These are phyloP conservation scores for Tricholoma bakamatsutake DNA, from an alignment of 768 basidiomycete genomes.

Conservation along the genomic window DNA sequence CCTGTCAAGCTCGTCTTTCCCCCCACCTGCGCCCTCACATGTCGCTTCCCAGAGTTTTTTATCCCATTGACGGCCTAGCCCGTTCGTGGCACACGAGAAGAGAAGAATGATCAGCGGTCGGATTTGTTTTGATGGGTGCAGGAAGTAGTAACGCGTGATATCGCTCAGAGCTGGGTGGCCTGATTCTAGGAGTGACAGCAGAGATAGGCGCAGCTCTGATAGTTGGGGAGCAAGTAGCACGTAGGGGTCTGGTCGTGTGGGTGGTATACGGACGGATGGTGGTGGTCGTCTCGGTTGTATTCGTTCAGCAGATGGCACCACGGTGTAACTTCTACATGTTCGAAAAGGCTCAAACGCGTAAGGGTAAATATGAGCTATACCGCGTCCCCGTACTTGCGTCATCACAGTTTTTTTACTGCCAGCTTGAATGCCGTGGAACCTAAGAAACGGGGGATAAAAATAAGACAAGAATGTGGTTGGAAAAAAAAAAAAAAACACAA, in stretches of 20 bases:
- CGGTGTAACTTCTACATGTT: conserved; percentile 7
- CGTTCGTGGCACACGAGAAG: conserved; percentile 86
- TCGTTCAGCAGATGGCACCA: not conserved
- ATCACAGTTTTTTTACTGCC: conserved; percentile 2
- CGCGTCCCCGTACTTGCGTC: conserved; percentile 14
- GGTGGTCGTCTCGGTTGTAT: not conserved
- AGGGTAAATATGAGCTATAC: conserved; percentile 5
- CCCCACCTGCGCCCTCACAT: conserved; percentile 42
- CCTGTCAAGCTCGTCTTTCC: conserved; percentile 56
- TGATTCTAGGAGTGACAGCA: conserved; percentile 73
- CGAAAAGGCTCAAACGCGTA: conserved; percentile 1
- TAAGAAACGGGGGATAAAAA: no score
- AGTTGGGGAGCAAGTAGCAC: conserved; percentile 64
- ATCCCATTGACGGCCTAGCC: conserved; percentile 62
- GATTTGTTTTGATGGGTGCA: conserved; percentile 84
- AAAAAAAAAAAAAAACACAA: no score
- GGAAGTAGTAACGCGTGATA: conserved; percentile 90
- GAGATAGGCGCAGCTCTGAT: conserved; percentile 53
- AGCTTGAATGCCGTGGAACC: not conserved
- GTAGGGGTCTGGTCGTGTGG: conserved; percentile 55
- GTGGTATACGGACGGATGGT: not conserved
- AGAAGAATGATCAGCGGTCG: conserved; percentile 84
- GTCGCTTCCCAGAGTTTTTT: conserved; percentile 51
- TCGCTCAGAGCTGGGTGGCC: conserved; percentile 79
- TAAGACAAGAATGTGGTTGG: no score